phyloP scores from a whole-genome alignment of 345 rosid genomes.

The Microcos paniculata region DNA sequence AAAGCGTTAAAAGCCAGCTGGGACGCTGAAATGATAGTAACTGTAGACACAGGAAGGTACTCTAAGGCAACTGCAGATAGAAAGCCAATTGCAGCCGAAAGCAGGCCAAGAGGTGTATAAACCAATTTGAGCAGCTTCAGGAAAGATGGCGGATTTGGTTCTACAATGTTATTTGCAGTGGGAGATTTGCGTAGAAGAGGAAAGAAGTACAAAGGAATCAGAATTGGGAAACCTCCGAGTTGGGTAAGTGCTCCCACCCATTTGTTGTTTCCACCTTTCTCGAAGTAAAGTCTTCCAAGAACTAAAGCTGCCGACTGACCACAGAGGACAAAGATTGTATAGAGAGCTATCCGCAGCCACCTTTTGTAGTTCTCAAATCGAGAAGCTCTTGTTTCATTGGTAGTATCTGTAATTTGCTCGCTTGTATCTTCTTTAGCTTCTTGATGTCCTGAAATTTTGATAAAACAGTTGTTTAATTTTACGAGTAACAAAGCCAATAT shows the following conservation, averaged over 20 bases:
- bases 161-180: not conserved
- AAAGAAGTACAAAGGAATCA: slow-evolving; percentile 41
- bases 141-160: not conserved
- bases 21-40: slow-evolving; percentile 30
- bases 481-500: no score
- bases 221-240: slow-evolving; percentile 45
- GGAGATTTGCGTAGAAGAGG: not conserved
- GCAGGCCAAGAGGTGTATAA: slow-evolving; percentile 34
- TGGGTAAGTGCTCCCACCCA: slow-evolving; percentile 51
- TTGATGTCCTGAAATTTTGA: not conserved
- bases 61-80: slow-evolving; percentile 34
- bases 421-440: not conserved
- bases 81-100: slow-evolving; percentile 22
- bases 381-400: not conserved
- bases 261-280: slow-evolving; percentile 48
- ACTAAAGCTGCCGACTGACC: slow-evolving; percentile 41
- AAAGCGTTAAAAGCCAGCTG: slow-evolving; percentile 43
- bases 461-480: not conserved
- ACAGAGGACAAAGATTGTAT: slow-evolving; percentile 31
- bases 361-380: not conserved
- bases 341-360: slow-evolving; percentile 11
- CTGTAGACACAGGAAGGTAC: slow-evolving; percentile 45
- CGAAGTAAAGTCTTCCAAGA: slow-evolving; percentile 43
- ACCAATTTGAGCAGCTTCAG: no score
- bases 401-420: not conserved